A percentile compares a stretch with the other conserved stretches of the same genome.
Conservation (phyloP, 352 stramenopile species). For the Globisporangium paroecandrum region DNA sequence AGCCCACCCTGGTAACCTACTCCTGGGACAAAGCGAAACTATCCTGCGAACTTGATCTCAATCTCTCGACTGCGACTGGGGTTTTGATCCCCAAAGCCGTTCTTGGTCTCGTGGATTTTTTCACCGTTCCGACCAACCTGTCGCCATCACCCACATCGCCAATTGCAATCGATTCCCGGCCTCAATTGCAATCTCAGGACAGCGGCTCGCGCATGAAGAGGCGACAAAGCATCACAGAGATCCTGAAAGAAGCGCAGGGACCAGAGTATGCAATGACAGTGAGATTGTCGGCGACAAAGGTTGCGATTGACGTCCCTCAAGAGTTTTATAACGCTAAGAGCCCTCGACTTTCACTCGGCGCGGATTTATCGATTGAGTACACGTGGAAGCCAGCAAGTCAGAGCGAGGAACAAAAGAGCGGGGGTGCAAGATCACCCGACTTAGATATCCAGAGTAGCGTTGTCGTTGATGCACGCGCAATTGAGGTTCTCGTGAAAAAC, state of each 20-base stretch:
- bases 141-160: not conserved
- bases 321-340: conserved; percentile 38
- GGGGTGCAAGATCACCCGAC: conserved; percentile 24
- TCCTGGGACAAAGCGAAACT: conserved; percentile 48
- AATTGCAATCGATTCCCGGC: not conserved
- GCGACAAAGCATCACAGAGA: conserved; percentile 51
- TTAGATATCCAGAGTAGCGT: conserved; percentile 75
- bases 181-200: not conserved
- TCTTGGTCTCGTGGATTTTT: conserved; percentile 48
- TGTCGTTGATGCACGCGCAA: conserved; percentile 48
- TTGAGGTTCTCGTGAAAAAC: conserved; percentile 65
- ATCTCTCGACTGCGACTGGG: conserved; percentile 45
- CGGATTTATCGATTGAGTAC: conserved; percentile 56
- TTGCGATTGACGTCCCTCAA: conserved; percentile 55
- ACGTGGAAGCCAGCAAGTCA: conserved; percentile 39
- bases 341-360: conserved; percentile 46
- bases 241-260: conserved; percentile 39
- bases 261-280: conserved; percentile 49
- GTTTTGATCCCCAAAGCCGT: conserved; percentile 52
- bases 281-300: conserved; percentile 36
- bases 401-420: conserved; percentile 7
- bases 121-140: conserved; percentile 35
- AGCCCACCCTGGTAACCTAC: conserved; percentile 47
- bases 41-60: conserved; percentile 48
- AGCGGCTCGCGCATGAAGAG: conserved; percentile 12